A percentile compares a stretch with the other conserved stretches of the same genome.
phyloP scores from a whole-genome alignment of 805 yeast genomes.

The Wickerhamomyces kurtzmanii region DNA sequence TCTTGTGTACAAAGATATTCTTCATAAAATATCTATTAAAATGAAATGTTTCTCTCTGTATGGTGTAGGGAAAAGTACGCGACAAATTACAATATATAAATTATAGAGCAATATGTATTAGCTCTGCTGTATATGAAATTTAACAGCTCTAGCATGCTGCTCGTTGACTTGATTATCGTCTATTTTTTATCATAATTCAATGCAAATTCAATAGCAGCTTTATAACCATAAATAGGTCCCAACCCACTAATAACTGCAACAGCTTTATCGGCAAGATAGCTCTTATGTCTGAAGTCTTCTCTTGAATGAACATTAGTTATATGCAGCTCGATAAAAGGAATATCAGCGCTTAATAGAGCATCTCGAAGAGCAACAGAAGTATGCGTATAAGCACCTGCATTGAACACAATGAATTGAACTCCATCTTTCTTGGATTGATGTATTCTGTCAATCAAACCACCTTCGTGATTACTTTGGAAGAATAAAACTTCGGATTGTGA shows the following conservation, averaged over 20 bases:
- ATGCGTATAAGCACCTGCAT: slow-evolving; percentile 45
- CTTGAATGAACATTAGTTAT: slow-evolving; percentile 42
- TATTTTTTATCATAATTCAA: slow-evolving; percentile 10
- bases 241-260: slow-evolving; percentile 27
- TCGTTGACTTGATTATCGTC: too few species aligned
- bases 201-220: slow-evolving; percentile 18
- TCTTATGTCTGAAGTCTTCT: slow-evolving; percentile 40
- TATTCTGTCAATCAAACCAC: slow-evolving; percentile 34
- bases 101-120: too few species aligned
- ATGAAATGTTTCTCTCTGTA: too few species aligned
- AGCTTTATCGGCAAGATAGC: slow-evolving; percentile 38
- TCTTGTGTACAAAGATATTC: too few species aligned
- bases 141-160: too few species aligned
- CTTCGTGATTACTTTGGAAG: slow-evolving; percentile 36
- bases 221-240: slow-evolving; percentile 19
- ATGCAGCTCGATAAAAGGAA: slow-evolving; percentile 40
- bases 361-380: slow-evolving; percentile 41
- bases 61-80: too few species aligned
- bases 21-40: too few species aligned
- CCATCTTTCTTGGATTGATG: slow-evolving; percentile 29
- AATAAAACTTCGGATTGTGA: slow-evolving; percentile 21
- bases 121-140: too few species aligned
- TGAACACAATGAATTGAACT: slow-evolving; percentile 33
- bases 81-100: too few species aligned
- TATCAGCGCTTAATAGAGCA: slow-evolving; percentile 36